Percentiles rank a stretch among this genome's conserved stretches.
These are phyloP conservation scores for Alopecurus myosuroides DNA, from an alignment of 176 grass and related monocot species.

Conservation along the genomic window DNA sequence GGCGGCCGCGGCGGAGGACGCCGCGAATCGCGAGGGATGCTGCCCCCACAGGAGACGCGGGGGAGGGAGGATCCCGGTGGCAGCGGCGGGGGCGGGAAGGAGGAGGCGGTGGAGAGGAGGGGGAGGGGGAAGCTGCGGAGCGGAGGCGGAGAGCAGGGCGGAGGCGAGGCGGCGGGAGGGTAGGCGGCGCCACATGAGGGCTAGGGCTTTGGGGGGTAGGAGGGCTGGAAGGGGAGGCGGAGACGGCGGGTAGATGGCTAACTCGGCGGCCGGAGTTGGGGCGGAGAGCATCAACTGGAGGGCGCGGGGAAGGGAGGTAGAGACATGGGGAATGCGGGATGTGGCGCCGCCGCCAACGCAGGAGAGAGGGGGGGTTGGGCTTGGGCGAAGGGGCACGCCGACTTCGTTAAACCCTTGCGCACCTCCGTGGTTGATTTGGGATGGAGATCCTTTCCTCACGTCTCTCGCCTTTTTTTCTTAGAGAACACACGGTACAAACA, in stretches of 20 bases:
- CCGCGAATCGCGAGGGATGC: slow-evolving; percentile 26
- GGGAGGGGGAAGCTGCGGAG: neutral
- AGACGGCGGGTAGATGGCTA: neutral
- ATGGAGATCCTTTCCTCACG: neutral
- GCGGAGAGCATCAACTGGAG: slow-evolving; percentile 25
- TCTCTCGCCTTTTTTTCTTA: neutral
- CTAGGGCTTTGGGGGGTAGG: neutral
- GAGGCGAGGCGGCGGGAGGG: slow-evolving; percentile 28
- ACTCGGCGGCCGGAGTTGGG: slow-evolving; percentile 1
- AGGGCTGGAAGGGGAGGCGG: neutral
- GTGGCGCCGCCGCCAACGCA: slow-evolving; percentile 16
- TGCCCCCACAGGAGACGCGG: slow-evolving; percentile 19
- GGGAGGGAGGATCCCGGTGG: neutral
- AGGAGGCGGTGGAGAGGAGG: neutral
- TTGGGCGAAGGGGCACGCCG: neutral
- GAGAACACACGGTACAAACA: too few species aligned
- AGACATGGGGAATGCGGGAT: neutral
- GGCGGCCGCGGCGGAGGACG: slow-evolving; percentile 31
- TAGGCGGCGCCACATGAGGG: slow-evolving; percentile 31
- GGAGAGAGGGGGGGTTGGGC: neutral
- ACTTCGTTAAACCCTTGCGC: slow-evolving; percentile 23
- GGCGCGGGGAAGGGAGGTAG: neutral
- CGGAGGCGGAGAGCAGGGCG: neutral
- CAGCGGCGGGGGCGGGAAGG: neutral
- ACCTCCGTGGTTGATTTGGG: neutral